A percentile compares a stretch with the other conserved stretches of the same genome.
These are phyloP conservation scores for Cornus suecica DNA, from an alignment of 148 eudicot genomes.

Conservation along the genomic window DNA sequence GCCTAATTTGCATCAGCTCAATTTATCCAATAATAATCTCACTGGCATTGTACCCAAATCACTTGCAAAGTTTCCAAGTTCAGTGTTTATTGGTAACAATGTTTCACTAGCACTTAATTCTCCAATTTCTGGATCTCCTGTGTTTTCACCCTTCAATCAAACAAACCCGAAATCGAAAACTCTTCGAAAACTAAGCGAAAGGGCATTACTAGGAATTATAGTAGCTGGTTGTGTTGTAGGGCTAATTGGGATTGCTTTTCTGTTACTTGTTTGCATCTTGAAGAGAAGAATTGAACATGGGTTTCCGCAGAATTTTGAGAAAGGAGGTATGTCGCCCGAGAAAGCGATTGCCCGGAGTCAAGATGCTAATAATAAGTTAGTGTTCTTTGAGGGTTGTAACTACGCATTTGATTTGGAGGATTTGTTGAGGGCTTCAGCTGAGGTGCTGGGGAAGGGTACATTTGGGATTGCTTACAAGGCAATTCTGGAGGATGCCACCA, in stretches of 20 bases:
- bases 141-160: conserved; percentile 24
- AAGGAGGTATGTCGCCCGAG: conserved; percentile 64
- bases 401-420: conserved; percentile 94
- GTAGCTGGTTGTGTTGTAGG: conserved; percentile 46
- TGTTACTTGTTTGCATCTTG: conserved; percentile 44
- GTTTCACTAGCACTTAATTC: conserved; percentile 25
- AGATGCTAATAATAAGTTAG: conserved; percentile 60
- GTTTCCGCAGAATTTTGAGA: conserved; percentile 57
- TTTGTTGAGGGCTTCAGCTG: conserved; percentile 92
- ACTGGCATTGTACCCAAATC: conserved; percentile 69
- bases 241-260: conserved; percentile 44
- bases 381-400: conserved; percentile 84
- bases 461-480: conserved; percentile 92
- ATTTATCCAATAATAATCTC: conserved; percentile 65
- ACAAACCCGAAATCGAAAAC: conserved; percentile 18
- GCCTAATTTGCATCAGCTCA: conserved; percentile 43
- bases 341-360: conserved; percentile 55
- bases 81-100: conserved; percentile 60
- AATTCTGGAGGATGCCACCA: conserved; percentile 68
- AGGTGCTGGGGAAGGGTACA: conserved; percentile 89
- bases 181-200: conserved; percentile 34
- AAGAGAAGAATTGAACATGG: conserved; percentile 44
- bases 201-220: conserved; percentile 48
- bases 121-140: conserved; percentile 23
- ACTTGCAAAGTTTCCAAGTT: conserved; percentile 55